These are phyloP conservation scores for Amanita molliuscula DNA, from an alignment of 768 basidiomycete species.

Conservation along the genomic window DNA sequence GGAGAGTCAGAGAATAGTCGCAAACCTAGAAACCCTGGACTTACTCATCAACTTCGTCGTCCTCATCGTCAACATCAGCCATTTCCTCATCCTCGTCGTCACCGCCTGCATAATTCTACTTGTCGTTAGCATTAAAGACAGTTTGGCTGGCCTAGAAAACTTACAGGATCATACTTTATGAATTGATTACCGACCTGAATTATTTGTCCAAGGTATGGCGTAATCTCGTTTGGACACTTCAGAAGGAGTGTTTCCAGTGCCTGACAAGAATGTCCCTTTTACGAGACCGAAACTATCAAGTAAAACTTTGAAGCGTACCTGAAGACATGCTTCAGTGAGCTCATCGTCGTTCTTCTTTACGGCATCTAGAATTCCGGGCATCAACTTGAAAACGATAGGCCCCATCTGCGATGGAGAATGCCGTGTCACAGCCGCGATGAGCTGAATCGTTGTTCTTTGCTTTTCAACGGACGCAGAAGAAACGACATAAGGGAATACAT, in stretches of 20 bases:
- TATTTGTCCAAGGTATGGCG: slow-evolving; percentile 59
- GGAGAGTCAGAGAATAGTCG: not conserved
- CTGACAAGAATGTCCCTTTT: slow-evolving; percentile 21
- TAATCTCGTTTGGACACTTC: slow-evolving; percentile 75
- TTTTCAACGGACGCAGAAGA: slow-evolving; percentile 47
- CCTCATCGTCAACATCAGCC: slow-evolving; percentile 69
- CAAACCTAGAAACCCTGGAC: slow-evolving; percentile 49
- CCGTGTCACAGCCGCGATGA: slow-evolving; percentile 72
- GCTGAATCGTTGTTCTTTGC: slow-evolving; percentile 68
- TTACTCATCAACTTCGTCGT: slow-evolving; percentile 74
- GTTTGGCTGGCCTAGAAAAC: slow-evolving; percentile 14
- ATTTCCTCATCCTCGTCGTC: slow-evolving; percentile 44
- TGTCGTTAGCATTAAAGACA: not conserved
- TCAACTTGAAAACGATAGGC: slow-evolving; percentile 46
- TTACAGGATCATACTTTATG: slow-evolving; percentile 90
- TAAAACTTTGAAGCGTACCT: slow-evolving; percentile 28
- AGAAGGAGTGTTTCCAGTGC: slow-evolving; percentile 81
- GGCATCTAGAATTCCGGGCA: slow-evolving; percentile 63
- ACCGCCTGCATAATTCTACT: slow-evolving; percentile 42
- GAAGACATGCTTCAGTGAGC: slow-evolving; percentile 67
- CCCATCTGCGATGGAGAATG: slow-evolving; percentile 62
- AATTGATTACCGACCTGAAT: slow-evolving; percentile 62
- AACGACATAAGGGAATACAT: slow-evolving; percentile 50
- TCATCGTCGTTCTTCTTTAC: slow-evolving; percentile 75
- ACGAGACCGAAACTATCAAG: not conserved